These are phyloP conservation scores for Volvox africanus DNA, from an alignment of 139 green algal genomes.

Conservation along the genomic window DNA sequence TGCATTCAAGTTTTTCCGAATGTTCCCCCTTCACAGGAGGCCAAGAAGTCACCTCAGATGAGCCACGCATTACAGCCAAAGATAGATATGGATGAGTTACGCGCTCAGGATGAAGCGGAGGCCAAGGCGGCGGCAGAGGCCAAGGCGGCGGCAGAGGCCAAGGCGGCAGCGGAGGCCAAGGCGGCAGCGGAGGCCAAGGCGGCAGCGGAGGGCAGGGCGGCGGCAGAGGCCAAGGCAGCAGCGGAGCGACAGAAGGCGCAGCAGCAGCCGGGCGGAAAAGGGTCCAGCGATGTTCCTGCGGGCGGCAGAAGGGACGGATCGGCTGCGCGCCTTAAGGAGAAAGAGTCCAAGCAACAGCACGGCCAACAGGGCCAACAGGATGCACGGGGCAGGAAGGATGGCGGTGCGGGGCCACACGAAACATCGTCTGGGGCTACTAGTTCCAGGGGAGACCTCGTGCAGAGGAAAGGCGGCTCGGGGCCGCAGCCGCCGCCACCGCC, in stretches of 20 bases:
- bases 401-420: neutral
- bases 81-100: neutral
- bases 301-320: neutral
- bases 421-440: neutral
- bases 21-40: neutral
- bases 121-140: neutral
- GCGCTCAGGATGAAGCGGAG: neutral
- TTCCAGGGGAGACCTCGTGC: neutral
- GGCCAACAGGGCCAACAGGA: neutral
- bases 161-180: neutral
- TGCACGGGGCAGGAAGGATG: neutral
- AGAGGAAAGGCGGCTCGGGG: neutral
- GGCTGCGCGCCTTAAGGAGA: neutral
- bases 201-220: neutral
- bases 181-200: neutral
- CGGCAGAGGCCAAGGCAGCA: neutral
- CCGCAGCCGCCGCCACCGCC: neutral
- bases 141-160: neutral
- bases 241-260: neutral
- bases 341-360: conserved; percentile 5
- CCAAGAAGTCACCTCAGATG: no score
- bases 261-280: neutral
- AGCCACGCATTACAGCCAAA: no score
- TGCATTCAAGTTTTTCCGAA: no score
- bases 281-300: neutral